Evolutionary conservation across 352 stramenopile species (phyloP).

Genomic region (Globisporangium splendens): DNA sequence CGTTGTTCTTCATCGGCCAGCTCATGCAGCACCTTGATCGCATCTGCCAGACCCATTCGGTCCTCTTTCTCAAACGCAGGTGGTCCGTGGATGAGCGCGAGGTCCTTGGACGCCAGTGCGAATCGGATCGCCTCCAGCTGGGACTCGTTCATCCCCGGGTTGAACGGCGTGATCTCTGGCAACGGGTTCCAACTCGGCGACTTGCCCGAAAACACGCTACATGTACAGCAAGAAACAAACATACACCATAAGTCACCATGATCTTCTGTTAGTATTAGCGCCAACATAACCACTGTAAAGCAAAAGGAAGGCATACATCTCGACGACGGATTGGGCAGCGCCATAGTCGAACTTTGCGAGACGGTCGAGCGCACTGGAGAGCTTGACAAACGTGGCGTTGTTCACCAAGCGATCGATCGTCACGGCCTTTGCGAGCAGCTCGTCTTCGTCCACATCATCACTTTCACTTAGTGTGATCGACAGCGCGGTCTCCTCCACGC

Average conservation of each 20-base stretch:
- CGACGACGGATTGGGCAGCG: constrained; percentile 49
- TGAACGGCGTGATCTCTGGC: constrained; percentile 44
- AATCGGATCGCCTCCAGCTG: constrained; percentile 77
- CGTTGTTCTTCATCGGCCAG: no score
- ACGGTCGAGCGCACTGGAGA: constrained; percentile 56
- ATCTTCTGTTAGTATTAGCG: not conserved
- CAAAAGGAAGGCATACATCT: constrained; percentile 36
- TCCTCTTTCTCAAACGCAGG: no score
- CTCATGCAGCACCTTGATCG: no score
- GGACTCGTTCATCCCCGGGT: constrained; percentile 59
- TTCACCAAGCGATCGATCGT: constrained; percentile 84
- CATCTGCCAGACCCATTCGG: constrained; percentile 95
- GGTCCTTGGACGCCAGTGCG: constrained; percentile 80
- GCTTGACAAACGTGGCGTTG: constrained; percentile 81
- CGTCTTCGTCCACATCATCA: constrained; percentile 52
- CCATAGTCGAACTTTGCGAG: constrained; percentile 65
- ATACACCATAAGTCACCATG: no score
- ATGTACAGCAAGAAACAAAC: not conserved
- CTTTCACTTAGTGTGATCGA: constrained; percentile 51
- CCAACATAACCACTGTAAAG: not conserved
- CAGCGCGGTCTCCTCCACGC: constrained; percentile 56
- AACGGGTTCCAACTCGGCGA: constrained; percentile 48
- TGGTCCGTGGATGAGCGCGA: constrained; percentile 91
- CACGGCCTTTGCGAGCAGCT: constrained; percentile 28
- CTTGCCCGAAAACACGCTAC: constrained; percentile 48